Conservation (phyloP, 805 yeast species). For the Pichia exigua region DNA sequence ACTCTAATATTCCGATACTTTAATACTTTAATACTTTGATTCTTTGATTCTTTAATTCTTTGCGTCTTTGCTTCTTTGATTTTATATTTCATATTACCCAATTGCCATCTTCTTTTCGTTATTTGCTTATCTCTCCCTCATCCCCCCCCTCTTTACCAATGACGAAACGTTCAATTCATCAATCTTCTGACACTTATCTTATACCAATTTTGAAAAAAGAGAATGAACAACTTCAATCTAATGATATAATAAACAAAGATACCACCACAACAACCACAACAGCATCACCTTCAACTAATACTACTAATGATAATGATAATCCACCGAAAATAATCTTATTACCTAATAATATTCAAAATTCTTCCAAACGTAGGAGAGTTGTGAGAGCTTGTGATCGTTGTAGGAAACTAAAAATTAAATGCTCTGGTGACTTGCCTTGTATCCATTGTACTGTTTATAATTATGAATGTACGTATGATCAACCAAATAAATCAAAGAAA, state of each 20-base stretch:
- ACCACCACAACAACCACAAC: not conserved
- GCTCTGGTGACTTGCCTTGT: slow-evolving; percentile 46
- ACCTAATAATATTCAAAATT: slow-evolving; percentile 9
- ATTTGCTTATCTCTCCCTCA: not conserved
- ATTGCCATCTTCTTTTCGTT: not conserved
- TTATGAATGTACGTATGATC: slow-evolving; percentile 77
- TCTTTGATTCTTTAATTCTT: too few relatives aligned
- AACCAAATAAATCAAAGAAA: slow-evolving; percentile 42
- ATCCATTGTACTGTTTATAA: slow-evolving; percentile 73
- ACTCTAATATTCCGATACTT: not conserved
- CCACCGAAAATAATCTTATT: slow-evolving; percentile 26
- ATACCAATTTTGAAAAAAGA: not conserved
- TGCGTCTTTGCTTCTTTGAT: too few relatives aligned
- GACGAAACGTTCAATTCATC: not conserved
- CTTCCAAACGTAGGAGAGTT: slow-evolving; percentile 30
- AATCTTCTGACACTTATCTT: not conserved
- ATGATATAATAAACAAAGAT: not conserved
- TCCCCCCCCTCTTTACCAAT: not conserved
- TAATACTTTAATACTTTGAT: too few relatives aligned
- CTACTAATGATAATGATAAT: too few relatives aligned
- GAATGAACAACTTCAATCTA: not conserved
- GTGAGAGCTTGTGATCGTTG: slow-evolving; percentile 49
- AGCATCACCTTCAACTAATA: not conserved
- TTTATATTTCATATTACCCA: too few relatives aligned
- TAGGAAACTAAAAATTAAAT: slow-evolving; percentile 42